phyloP scores from a whole-genome alignment of 192 early-diverging fungal genomes.

The Mortierella antarctica region DNA sequence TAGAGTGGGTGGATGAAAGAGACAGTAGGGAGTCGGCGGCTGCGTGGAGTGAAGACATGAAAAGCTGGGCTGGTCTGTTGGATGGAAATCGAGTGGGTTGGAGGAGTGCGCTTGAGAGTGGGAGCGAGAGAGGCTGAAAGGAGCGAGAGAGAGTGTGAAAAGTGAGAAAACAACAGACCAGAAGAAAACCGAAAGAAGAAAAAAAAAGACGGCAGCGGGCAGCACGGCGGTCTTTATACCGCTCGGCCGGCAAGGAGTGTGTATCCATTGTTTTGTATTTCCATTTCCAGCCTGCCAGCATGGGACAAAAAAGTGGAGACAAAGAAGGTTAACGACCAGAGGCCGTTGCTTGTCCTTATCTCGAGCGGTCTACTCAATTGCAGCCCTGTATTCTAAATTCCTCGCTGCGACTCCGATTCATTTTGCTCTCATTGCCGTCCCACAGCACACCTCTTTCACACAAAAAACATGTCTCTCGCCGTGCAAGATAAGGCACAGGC shows the following conservation, averaged over 20 bases:
- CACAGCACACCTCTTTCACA: neutral
- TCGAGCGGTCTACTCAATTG: neutral
- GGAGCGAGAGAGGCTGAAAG: neutral
- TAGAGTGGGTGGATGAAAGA: constrained; percentile 15
- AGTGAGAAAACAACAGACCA: constrained; percentile 14
- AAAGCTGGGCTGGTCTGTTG: neutral
- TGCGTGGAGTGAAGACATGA: constrained; percentile 4
- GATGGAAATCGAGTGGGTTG: neutral
- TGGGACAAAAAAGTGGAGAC: constrained; percentile 52
- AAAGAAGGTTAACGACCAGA: constrained; percentile 33
- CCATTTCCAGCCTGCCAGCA: constrained; percentile 10
- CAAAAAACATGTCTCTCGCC: neutral
- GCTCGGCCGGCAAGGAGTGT: neutral
- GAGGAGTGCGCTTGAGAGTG: constrained; percentile 1
- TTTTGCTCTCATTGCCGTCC: no score
- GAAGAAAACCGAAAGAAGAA: constrained; percentile 11
- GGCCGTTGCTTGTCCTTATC: constrained; percentile 7
- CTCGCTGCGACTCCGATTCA: constrained; percentile 7
- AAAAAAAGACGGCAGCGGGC: constrained; percentile 5
- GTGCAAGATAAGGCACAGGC: constrained; percentile 1
- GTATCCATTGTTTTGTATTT: neutral
- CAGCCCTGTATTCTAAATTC: constrained; percentile 3
- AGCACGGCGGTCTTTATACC: constrained; percentile 5
- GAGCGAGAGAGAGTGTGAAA: constrained; percentile 5
- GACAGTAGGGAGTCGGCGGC: constrained; percentile 22